Evolutionary conservation across 306 rosid species (phyloP).

Genomic region (Medicago ruthenica): DNA sequence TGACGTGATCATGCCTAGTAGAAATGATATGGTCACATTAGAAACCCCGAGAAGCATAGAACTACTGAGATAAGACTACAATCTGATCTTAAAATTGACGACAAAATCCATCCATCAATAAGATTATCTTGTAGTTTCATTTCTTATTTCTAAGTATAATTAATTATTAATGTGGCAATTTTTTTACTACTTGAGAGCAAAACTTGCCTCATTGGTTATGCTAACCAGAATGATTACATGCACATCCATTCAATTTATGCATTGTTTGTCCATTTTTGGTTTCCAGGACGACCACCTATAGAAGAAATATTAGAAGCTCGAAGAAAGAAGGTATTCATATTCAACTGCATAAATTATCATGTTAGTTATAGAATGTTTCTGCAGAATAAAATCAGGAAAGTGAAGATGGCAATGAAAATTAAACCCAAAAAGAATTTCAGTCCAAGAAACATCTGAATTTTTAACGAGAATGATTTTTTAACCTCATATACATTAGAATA

Average conservation of each 20-base stretch:
- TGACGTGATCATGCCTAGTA: not conserved
- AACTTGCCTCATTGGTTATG: conserved; percentile 13
- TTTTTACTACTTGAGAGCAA: conserved; percentile 16
- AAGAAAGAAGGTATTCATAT: conserved; percentile 66
- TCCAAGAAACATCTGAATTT: conserved; percentile 18
- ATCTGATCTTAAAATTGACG: conserved; percentile 19
- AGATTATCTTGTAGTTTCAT: not conserved
- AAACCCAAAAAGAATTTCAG: not conserved
- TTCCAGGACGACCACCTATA: conserved; percentile 80
- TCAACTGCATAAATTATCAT: conserved; percentile 10
- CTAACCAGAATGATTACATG: conserved; percentile 20
- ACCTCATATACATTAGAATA: conserved; percentile 4
- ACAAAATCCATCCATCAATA: conserved; percentile 19
- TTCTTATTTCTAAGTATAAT: conserved; percentile 13
- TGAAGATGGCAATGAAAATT: conserved; percentile 4
- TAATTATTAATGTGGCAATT: not conserved
- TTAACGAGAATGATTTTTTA: conserved; percentile 1
- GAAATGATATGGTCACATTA: conserved; percentile 8
- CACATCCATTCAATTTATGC: not conserved
- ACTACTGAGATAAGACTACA: conserved; percentile 6
- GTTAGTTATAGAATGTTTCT: conserved; percentile 11
- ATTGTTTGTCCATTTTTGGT: conserved; percentile 20
- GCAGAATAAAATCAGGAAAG: conserved; percentile 10
- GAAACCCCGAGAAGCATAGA: conserved; percentile 7
- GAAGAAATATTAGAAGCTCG: conserved; percentile 75